Evolutionary conservation across 2,329 filamentous ascomycete genomes (phyloP), one percentile per base, ranked within the genome.

Genomic region (Cladophialophora carrionii): DNA sequence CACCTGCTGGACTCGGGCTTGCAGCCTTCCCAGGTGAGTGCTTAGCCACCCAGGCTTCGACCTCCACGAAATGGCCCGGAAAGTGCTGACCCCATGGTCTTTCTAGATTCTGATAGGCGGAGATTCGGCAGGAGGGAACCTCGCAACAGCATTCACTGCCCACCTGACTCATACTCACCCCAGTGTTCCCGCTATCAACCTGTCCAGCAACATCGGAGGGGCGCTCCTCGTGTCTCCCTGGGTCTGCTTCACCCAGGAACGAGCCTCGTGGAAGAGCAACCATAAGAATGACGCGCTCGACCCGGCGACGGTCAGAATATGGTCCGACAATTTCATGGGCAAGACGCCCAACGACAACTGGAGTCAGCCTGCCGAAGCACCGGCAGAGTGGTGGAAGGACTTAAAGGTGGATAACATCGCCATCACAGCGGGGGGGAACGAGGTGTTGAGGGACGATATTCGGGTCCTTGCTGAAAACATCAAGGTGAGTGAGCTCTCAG

Each of bases 171-270:
- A 88, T 70, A 84, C 86, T 0, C 85, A 88, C 67, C 79, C 84
- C 0, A 76, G 81, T 0, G 55, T 67, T 3, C 32, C 62, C 14
- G 79, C 86, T 10, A 34, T 69, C 22, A 31, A 76, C 0, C 31
- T 69, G 26, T 60, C 59, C 6, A 53, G 61, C 17, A 61, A 64
- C 20, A 29, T 88, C 8, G 78, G 78, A 1, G 84, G 80, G 3
- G 79, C 81, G 0, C 70, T 87, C 8, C 76, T 88, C 8, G 81
- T 88, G 60, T 82, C 81, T 0, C 86, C 86, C 0, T 88, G 87
- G 86, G 78, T 80, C 2, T 79, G 79, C 0, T 82, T 88, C 63
- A 76, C 78, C 26, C 78, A 77, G 0, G 57, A 57, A 17, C 34
- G 55, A 24, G 54, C 49, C 7, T 59, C 64, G 2, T 67, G 57